Conservation (phyloP, 768 basidiomycete genomes). For the Suillus tomentosus region DNA sequence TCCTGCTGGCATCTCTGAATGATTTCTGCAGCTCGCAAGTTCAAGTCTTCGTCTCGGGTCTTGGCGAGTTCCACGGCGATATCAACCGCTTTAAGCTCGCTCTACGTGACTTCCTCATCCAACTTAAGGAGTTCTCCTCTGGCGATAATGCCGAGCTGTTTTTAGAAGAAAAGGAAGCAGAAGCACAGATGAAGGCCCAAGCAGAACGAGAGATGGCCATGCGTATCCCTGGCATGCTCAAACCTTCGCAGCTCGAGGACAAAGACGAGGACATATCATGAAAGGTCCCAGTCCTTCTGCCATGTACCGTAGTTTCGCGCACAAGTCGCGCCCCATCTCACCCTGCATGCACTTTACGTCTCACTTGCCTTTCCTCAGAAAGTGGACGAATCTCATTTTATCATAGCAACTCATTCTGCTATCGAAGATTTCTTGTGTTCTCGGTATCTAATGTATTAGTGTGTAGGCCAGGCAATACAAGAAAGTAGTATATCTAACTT, state of each 20-base stretch:
- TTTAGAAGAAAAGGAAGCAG: constrained; percentile 93
- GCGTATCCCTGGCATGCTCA: constrained; percentile 97
- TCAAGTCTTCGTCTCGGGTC: constrained; percentile 62
- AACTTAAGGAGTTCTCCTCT: constrained; percentile 95
- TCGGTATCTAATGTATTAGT: constrained; percentile 41
- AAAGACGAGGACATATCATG: constrained; percentile 79
- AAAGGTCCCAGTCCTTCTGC: constrained; percentile 30
- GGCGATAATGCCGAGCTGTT: constrained; percentile 89
- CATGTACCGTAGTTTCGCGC: constrained; percentile 31
- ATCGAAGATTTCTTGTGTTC: constrained; percentile 31
- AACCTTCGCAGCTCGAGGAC: constrained; percentile 92
- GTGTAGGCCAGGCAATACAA: constrained; percentile 33
- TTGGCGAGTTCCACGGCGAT: constrained; percentile 75
- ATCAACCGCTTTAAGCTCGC: constrained; percentile 91
- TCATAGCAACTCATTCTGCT: constrained; percentile 29
- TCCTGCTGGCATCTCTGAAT: constrained; percentile 17
- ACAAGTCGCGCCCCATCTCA: constrained; percentile 17
- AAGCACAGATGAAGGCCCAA: constrained; percentile 72
- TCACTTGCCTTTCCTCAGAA: constrained; percentile 21
- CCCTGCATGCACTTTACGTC: constrained; percentile 18
- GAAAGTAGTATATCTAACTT: constrained; percentile 15
- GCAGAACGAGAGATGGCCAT: constrained; percentile 88
- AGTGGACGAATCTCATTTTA: constrained; percentile 30
- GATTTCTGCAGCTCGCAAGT: constrained; percentile 59
- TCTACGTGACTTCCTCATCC: constrained; percentile 95